Base-by-base conservation (phyloP, 768 basidiomycete genomes). In the Tulasnella calospora region DNA sequence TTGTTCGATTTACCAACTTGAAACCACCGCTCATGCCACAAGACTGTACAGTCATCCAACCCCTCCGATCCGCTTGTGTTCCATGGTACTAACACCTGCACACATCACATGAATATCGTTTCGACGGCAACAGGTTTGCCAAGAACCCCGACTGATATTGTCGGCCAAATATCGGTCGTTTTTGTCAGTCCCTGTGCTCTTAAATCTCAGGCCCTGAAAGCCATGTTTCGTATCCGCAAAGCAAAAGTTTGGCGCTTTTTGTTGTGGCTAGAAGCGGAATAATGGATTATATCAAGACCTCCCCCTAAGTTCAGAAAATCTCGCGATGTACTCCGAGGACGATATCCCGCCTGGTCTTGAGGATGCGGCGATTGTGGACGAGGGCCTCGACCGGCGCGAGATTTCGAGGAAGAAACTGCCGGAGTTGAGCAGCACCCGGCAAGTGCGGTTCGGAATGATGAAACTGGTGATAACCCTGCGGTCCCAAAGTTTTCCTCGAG, bases 201-300 rank as follows among this genome's bases (percentile, higher is more conserved):
- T 30, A 79, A 81, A 9, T 19, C 33, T 17, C 46, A 81, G 0
- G 76, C 69, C 19, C 41, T 83, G 6, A 72, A 79, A 6, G 7
- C 27, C 17, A 67, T 83, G 17, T 84, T 83, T 77, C 76, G 30
- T 19, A 80, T 84, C 17, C 41, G 81, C 5, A 83, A 82, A 73
- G 30, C 78, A 0, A 82, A 82, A 78, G 76, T 84, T 6, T 82
- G 81, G 81, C 69, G 69, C 12, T 83, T 84, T 80, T 46, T 84
- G 1, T 4, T 70, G 0, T 88, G 86, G 86, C 78, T 88, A 0
- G n/a, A 84, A 84, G 69, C 27, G 12, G 0, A 79, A 87, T 76
- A 88, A 87, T 79, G 78, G 55, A 0, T 70, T 85, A 1, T 88
- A 88, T 77, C 23, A 76, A 7, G 77, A 69, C 23, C 15, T 80